These are phyloP conservation scores for Fusarium compactum DNA, from an alignment of 2,329 filamentous ascomycete species.

Conservation along the genomic window DNA sequence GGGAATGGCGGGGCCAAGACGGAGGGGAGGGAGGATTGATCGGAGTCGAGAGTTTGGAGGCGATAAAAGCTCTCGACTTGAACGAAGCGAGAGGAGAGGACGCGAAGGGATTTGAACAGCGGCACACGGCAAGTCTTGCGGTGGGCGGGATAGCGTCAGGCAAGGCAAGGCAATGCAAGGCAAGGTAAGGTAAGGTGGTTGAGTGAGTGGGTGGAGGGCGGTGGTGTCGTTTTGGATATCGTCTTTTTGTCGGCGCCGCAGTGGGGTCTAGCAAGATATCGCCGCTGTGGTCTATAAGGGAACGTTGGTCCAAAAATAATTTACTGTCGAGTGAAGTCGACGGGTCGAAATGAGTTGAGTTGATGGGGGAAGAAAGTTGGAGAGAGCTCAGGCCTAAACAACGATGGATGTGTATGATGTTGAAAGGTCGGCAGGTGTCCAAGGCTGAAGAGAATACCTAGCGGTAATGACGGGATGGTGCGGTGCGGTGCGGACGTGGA, in stretches of 20 bases:
- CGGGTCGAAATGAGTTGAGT: background rate
- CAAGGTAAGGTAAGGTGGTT: conserved; percentile 17
- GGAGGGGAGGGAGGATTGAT: conserved; percentile 35
- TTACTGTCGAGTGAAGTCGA: conserved; percentile 22
- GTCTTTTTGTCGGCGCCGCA: conserved; percentile 43
- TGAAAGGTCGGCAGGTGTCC: conserved; percentile 35
- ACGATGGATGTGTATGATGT: conserved; percentile 31
- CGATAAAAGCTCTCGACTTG: conserved; percentile 26
- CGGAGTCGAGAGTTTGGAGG: conserved; percentile 25
- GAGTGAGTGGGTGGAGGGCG: conserved; percentile 27
- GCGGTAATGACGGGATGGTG: conserved; percentile 17
- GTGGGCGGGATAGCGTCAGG: conserved; percentile 34
- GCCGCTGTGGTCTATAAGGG: conserved; percentile 32
- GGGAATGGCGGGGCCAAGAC: conserved; percentile 40
- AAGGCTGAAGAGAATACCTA: conserved; percentile 37
- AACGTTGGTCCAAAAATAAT: conserved; percentile 34
- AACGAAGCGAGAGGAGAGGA: conserved; percentile 8
- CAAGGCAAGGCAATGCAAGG: conserved; percentile 9
- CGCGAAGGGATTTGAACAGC: conserved; percentile 34
- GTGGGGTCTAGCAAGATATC: conserved; percentile 42
- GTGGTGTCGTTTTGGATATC: conserved; percentile 44
- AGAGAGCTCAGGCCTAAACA: conserved; percentile 5
- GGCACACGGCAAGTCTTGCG: conserved; percentile 41
- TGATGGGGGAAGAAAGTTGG: background rate
- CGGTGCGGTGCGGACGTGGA: conserved; percentile 16